Conservation (phyloP, 2,329 filamentous ascomycete species). For the Myrmaecium sp. region DNA sequence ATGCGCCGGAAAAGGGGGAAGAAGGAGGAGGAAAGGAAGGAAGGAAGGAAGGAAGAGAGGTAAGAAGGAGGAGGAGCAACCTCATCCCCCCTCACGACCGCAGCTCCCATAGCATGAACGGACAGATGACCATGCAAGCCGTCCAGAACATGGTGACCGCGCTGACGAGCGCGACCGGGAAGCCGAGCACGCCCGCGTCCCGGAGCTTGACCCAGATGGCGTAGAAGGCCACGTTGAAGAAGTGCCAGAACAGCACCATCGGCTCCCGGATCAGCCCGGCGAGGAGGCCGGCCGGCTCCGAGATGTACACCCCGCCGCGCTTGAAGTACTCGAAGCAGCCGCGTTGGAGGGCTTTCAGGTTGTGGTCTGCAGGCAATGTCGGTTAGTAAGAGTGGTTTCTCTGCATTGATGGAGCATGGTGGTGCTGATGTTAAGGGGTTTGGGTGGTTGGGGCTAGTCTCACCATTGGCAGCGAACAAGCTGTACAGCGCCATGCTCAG, state of each 20-base stretch:
- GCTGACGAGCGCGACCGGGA: slow-evolving; percentile 40
- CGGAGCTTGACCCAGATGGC: slow-evolving; percentile 56
- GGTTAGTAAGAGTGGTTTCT: slow-evolving; percentile 2
- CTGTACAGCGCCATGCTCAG: slow-evolving; percentile 88
- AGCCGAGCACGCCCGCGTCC: slow-evolving; percentile 24
- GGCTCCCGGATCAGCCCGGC: slow-evolving; percentile 68
- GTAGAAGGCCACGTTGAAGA: slow-evolving; percentile 83
- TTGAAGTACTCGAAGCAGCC: slow-evolving; percentile 93
- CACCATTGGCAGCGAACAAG: slow-evolving; percentile 70
- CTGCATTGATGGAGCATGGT: slow-evolving; percentile 1
- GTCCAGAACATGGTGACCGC: slow-evolving; percentile 59
- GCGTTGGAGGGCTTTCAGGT: slow-evolving; percentile 64
- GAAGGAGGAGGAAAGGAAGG: too few species aligned
- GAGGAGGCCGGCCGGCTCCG: slow-evolving; percentile 66
- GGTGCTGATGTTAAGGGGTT: slow-evolving; percentile 2
- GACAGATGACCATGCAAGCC: slow-evolving; percentile 66
- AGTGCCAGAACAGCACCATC: slow-evolving; percentile 69
- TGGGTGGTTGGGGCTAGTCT: slow-evolving; percentile 5
- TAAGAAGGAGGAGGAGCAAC: too few species aligned
- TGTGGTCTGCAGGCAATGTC: slow-evolving; percentile 30
- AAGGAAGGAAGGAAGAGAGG: too few species aligned
- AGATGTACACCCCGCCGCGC: slow-evolving; percentile 50
- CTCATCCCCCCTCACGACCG: slow-evolving; percentile 11
- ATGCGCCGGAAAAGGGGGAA: too few species aligned
- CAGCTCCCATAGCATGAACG: slow-evolving; percentile 59